phyloP scores from a whole-genome alignment of 2,329 filamentous ascomycete species.

The Nemania serpens region DNA sequence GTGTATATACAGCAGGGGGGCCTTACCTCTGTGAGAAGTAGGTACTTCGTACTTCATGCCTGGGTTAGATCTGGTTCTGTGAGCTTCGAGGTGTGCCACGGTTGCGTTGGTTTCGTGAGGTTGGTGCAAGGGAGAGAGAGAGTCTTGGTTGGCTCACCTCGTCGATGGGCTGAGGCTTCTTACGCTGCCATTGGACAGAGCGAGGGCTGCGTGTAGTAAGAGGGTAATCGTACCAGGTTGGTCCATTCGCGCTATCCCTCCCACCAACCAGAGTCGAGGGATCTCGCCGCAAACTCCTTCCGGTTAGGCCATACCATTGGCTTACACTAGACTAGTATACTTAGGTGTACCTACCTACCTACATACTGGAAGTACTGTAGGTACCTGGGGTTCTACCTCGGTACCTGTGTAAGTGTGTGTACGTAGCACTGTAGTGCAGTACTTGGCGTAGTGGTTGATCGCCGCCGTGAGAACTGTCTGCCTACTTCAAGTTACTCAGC shows the following conservation, averaged over 20 bases:
- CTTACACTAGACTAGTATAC: too few relatives aligned
- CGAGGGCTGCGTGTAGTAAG: conserved; percentile 28
- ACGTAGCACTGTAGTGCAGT: too few relatives aligned
- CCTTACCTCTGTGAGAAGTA: neutral
- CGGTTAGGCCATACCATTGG: too few relatives aligned
- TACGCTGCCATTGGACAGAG: conserved; percentile 18
- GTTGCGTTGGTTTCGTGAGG: conserved; percentile 7
- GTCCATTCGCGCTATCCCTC: conserved; percentile 7
- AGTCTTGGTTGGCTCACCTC: conserved; percentile 6
- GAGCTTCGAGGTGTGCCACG: neutral
- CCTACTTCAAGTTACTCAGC: too few relatives aligned
- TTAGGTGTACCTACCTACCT: too few relatives aligned
- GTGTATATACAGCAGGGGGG: too few relatives aligned
- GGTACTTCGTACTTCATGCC: neutral
- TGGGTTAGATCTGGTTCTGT: neutral
- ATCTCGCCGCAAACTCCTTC: conserved; percentile 28
- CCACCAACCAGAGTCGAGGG: conserved; percentile 17
- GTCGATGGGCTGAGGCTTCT: conserved; percentile 19
- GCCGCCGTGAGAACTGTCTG: too few relatives aligned
- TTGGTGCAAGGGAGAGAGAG: conserved; percentile 5
- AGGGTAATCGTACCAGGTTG: conserved; percentile 14
- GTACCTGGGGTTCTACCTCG: too few relatives aligned
- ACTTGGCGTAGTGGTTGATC: too few relatives aligned
- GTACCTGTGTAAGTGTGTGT: too few relatives aligned
- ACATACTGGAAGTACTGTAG: too few relatives aligned